Base-by-base conservation (phyloP, 2,329 filamentous ascomycete genomes). In the Aspergillus sp. region DNA sequence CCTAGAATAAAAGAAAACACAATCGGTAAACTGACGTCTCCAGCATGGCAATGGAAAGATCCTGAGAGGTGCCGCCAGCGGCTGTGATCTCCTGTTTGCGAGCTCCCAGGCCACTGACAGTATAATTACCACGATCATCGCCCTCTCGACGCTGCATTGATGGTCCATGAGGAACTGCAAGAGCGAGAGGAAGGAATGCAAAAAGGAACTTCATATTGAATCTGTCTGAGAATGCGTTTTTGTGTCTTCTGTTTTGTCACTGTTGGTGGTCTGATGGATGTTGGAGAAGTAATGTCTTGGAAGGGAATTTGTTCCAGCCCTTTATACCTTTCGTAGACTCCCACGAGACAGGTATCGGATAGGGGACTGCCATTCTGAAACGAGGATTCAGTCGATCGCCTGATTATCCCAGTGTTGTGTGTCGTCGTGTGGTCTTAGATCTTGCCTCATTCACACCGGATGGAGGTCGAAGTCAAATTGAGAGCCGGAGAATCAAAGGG, bases 1-100 rank as follows among this genome's bases (percentile, higher is more conserved):
- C 43, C 4, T 15, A 27, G 2, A 23, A 27, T 37, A 17, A 45
- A 12, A 6, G 6, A 6, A 15, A 15, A n/a, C 1, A 33, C 9
- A 31, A 11, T 11, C 12, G 8, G 19, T 15, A 21, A 8, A 56
- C 58, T 60, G 14, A 62, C 55, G 65, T 67, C 52, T 68, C 66
- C 14, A 68, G 50, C 66, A 67, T 68, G 12, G 65, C 66, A 56
- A 68, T 67, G 3, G 66, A 64, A 33, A 68, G 23, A 21, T 68
- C 65, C 54, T 57, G 61, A 46, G 66, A 66, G 43, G 56, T 66
- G 3, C 63, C 66, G 27, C 65, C 65, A 2, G 65, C 65, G n/a
- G 19, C 19, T 4, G 57, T n/a, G 3, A 68, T 40, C 2, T 50
- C 62, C 44, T 66, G 60, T 55, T 68, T 68, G 31, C 65, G 66